These are phyloP conservation scores for Leptomonas seymouri DNA, from an alignment of 208 protist genomes.

Conservation along the genomic window DNA sequence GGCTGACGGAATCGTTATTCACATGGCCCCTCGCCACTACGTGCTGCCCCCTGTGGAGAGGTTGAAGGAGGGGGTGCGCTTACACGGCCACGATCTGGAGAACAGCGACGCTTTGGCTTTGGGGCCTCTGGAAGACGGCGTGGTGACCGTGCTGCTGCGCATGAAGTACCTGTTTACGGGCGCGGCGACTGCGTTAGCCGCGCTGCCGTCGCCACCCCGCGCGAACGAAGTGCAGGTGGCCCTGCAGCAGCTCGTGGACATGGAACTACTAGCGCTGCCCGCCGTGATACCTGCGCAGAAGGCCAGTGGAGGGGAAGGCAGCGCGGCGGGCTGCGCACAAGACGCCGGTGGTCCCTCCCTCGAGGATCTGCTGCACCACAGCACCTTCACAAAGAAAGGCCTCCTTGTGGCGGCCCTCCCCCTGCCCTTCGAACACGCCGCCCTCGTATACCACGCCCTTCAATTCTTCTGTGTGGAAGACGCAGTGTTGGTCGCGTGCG, in stretches of 20 bases:
- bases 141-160: slow-evolving; percentile 53
- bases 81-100: too few species aligned
- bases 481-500: slow-evolving; percentile 71
- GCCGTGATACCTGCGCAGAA: neutral
- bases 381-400: slow-evolving; percentile 51
- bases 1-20: slow-evolving; percentile 68
- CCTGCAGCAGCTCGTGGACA: slow-evolving; percentile 52
- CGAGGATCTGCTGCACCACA: slow-evolving; percentile 25
- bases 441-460: slow-evolving; percentile 66
- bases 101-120: neutral
- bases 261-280: slow-evolving; percentile 44
- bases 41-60: slow-evolving; percentile 1
- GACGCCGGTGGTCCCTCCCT: neutral
- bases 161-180: slow-evolving; percentile 55
- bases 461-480: slow-evolving; percentile 79
- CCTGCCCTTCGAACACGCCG: slow-evolving; percentile 56
- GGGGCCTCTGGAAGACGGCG: slow-evolving; percentile 40
- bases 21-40: slow-evolving; percentile 55
- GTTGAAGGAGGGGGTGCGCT: too few species aligned
- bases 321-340: neutral
- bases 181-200: slow-evolving; percentile 32
- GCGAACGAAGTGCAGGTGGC: slow-evolving; percentile 31
- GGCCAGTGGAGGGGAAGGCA: neutral
- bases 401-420: slow-evolving; percentile 62
- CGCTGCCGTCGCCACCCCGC: slow-evolving; percentile 44